phyloP scores from a whole-genome alignment of 805 yeast species.

The Priceomyces castillae region DNA sequence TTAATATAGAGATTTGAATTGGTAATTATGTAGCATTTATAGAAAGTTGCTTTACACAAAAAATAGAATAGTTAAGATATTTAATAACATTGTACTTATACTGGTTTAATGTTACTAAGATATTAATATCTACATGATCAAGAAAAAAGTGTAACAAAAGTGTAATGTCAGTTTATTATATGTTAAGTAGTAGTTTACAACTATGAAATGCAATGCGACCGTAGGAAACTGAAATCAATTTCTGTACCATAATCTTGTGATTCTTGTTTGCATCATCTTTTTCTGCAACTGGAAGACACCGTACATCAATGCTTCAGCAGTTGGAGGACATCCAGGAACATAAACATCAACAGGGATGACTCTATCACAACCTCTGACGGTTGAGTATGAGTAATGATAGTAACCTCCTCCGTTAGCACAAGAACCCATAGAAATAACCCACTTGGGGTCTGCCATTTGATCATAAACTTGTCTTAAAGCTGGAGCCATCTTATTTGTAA shows the following conservation, averaged over 20 bases:
- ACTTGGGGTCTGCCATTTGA: conserved; percentile 92
- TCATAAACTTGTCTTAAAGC: conserved; percentile 90
- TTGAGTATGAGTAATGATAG: conserved; percentile 85
- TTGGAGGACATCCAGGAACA: conserved; percentile 93
- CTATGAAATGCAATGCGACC: conserved; percentile 4
- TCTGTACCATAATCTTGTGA: conserved; percentile 86
- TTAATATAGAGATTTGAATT: too few relatives aligned
- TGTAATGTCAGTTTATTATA: not conserved
- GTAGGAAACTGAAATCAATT: conserved; percentile 18
- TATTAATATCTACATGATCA: too few relatives aligned
- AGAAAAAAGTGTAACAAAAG: too few relatives aligned
- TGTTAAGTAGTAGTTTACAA: conserved; percentile 1
- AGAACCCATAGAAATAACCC: conserved; percentile 94
- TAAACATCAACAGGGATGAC: conserved; percentile 85
- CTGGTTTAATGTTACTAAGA: too few relatives aligned
- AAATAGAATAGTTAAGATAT: too few relatives aligned
- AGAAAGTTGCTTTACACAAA: too few relatives aligned
- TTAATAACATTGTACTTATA: too few relatives aligned
- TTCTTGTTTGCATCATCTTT: conserved; percentile 81
- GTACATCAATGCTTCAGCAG: conserved; percentile 86
- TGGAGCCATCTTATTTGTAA: conserved; percentile 92
- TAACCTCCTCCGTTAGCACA: conserved; percentile 95
- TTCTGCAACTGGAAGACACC: conserved; percentile 86
- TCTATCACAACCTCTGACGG: conserved; percentile 87
- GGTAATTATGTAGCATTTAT: too few relatives aligned